Evolutionary conservation across 1,284 basidiomycete genomes (phyloP), one percentile per base, ranked within the genome.

Genomic region (Neolentinus lepideus): DNA sequence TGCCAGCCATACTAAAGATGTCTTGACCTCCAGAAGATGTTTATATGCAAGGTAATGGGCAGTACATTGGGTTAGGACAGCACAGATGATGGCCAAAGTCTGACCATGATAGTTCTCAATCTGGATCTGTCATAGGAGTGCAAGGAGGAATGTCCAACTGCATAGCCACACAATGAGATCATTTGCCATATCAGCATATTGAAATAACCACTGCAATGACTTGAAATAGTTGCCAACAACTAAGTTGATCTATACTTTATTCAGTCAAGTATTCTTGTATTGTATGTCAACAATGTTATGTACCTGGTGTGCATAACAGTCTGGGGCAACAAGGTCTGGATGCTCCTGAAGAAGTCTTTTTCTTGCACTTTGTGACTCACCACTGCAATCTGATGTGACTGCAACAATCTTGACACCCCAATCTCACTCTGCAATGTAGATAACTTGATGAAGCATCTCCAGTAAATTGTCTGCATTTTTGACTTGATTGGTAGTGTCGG

Each of bases 211-310:
- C 19, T 51, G 10, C 19, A 25, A 4, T 64, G 36, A n/a, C 52
- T 54, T 47, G 25, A 72, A 59, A 29, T 63, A 64, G 55, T 74
- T 67, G 9, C 70, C 65, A 45, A 69, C 63, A 33, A 72, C 55
- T 1, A 73, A 63, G 53, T 68, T 67, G 2, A 67, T 59, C 56
- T 73, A 21, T 47, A 25, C 9, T 10, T 21, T 11, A 25, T 8
- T 47, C 8, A 47, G 45, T 21, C 24, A 47, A 9, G 21, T 19
- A 47, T 25, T 25, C 21, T 10, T 8, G 19, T 10, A 21, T 8
- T 8, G 21, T 47, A 47, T 10, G 24, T 10, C 45, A 47, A 35
- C n/a, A n/a, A n/a, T n/a, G n/a, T 35, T 47, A 19, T 19, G 8
- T 47, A 47, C 45, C 45, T 47, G 45, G 21, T 47, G 45, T 9